A percentile compares a stretch with the other conserved stretches of the same genome.
Conservation (phyloP, 352 stramenopile species). For the Phytopythium chamaehyphon region DNA sequence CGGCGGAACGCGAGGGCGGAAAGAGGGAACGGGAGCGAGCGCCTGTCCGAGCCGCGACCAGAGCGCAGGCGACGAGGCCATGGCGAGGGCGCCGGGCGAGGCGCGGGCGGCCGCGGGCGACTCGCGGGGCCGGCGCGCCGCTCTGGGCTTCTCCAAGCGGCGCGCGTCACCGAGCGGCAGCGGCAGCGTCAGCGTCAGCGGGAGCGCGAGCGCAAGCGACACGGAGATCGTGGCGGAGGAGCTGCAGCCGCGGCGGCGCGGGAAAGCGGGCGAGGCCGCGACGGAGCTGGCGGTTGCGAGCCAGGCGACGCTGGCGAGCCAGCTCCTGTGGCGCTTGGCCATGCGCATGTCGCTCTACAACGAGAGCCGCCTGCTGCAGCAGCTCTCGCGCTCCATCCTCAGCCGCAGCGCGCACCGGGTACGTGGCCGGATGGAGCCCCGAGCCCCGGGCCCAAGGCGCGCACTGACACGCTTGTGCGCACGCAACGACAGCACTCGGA, state of each 20-base stretch:
- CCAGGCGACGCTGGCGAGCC: slow-evolving; percentile 33
- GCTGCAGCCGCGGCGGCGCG: slow-evolving; percentile 26
- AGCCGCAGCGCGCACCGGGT: slow-evolving; percentile 54
- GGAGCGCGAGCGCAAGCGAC: slow-evolving; percentile 16
- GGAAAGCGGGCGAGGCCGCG: slow-evolving; percentile 23
- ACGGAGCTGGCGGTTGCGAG: slow-evolving; percentile 13
- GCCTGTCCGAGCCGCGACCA: too few relatives aligned
- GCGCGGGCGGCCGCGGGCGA: too few relatives aligned
- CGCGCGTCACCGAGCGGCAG: too few relatives aligned
- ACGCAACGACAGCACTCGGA: not conserved
- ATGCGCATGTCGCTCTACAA: slow-evolving; percentile 65
- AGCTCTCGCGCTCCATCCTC: slow-evolving; percentile 67
- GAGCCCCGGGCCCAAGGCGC: too few relatives aligned
- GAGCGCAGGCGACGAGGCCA: too few relatives aligned
- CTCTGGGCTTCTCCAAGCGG: too few relatives aligned
- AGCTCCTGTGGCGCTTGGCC: slow-evolving; percentile 63
- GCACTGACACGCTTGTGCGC: not conserved
- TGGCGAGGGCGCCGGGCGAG: too few relatives aligned
- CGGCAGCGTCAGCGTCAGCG: slow-evolving; percentile 3
- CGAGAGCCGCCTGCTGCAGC: slow-evolving; percentile 57
- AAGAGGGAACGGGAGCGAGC: too few relatives aligned
- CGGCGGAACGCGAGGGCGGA: too few relatives aligned
- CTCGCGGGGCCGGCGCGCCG: too few relatives aligned
- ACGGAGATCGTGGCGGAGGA: slow-evolving; percentile 43
- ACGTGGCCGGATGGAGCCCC: slow-evolving; percentile 2